Conservation (phyloP, 2,329 filamentous ascomycete species). For the Emericellopsis atlantica region DNA sequence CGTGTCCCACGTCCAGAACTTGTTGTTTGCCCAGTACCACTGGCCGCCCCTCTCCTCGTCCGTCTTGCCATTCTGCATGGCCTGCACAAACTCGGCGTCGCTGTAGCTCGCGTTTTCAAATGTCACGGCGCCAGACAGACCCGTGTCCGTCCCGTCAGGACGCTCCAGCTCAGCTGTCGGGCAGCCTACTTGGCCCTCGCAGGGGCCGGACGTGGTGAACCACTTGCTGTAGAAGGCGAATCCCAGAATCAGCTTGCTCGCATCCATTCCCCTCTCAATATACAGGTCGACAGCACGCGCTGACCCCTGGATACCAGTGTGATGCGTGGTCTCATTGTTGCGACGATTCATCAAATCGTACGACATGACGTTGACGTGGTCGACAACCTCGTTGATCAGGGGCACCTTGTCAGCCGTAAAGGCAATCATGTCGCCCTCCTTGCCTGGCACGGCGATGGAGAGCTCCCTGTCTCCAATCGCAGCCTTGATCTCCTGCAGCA, state of each 20-base stretch:
- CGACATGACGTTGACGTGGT: constrained; percentile 60
- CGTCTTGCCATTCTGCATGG: constrained; percentile 23
- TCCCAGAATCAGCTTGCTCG: constrained; percentile 48
- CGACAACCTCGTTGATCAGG: constrained; percentile 44
- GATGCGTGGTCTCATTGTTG: constrained; percentile 52
- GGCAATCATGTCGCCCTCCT: constrained; percentile 54
- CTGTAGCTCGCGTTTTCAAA: constrained; percentile 21
- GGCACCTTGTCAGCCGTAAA: constrained; percentile 44
- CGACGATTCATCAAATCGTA: constrained; percentile 66
- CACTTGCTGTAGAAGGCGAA: constrained; percentile 60
- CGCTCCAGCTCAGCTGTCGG: constrained; percentile 46
- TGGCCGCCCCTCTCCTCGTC: constrained; percentile 37
- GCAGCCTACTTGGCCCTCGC: constrained; percentile 41
- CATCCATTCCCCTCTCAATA: constrained; percentile 38
- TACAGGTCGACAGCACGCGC: constrained; percentile 45
- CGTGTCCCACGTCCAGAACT: constrained; percentile 46
- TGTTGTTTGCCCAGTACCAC: constrained; percentile 33
- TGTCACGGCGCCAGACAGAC: constrained; percentile 27
- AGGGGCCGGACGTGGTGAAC: constrained; percentile 42
- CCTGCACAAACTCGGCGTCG: constrained; percentile 23
- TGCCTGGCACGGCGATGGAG: constrained; percentile 55
- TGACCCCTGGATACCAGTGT: constrained; percentile 44
- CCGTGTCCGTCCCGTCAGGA: constrained; percentile 44
- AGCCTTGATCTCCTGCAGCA: constrained; percentile 44
- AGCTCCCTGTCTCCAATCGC: constrained; percentile 49